Percentiles rank a stretch among this genome's conserved stretches.
Conservation (phyloP, 257 asterid genomes). For the Solanum etuberosum region DNA sequence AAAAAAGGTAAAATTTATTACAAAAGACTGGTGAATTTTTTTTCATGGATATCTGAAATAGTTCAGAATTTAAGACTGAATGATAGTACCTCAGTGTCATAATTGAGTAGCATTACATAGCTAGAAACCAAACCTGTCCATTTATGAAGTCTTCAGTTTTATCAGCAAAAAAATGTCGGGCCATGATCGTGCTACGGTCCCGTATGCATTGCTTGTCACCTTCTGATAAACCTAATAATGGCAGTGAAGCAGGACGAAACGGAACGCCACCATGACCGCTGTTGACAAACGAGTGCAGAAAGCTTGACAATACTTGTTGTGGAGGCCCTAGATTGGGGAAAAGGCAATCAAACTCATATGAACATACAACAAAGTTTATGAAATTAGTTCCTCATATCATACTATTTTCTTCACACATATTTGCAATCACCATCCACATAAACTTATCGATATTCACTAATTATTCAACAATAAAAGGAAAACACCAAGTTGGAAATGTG, state of each 20-base stretch:
- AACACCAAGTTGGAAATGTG: background rate
- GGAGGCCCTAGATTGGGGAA: slow-evolving; percentile 69
- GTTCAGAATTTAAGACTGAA: background rate
- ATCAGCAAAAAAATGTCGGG: slow-evolving; percentile 96
- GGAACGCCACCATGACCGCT: slow-evolving; percentile 69
- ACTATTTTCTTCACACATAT: background rate
- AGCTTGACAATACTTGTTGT: slow-evolving; percentile 83
- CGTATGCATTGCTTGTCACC: slow-evolving; percentile 96
- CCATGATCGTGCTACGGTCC: slow-evolving; percentile 98
- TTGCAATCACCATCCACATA: background rate
- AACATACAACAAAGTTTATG: background rate
- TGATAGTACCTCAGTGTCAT: background rate
- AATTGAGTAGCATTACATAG: slow-evolving; percentile 1
- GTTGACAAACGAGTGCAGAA: slow-evolving; percentile 90
- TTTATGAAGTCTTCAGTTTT: slow-evolving; percentile 83
- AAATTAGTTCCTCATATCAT: background rate
- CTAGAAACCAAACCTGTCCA: slow-evolving; percentile 50
- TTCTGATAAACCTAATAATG: slow-evolving; percentile 83
- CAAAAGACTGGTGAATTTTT: background rate
- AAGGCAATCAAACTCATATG: background rate
- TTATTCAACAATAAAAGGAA: background rate
- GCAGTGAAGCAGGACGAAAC: slow-evolving; percentile 77
- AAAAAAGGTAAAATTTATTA: background rate
- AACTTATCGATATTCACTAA: background rate
- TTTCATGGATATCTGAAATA: background rate